Evolutionary conservation across 345 rosid species (phyloP).

Genomic region (Eucalyptus rudis): DNA sequence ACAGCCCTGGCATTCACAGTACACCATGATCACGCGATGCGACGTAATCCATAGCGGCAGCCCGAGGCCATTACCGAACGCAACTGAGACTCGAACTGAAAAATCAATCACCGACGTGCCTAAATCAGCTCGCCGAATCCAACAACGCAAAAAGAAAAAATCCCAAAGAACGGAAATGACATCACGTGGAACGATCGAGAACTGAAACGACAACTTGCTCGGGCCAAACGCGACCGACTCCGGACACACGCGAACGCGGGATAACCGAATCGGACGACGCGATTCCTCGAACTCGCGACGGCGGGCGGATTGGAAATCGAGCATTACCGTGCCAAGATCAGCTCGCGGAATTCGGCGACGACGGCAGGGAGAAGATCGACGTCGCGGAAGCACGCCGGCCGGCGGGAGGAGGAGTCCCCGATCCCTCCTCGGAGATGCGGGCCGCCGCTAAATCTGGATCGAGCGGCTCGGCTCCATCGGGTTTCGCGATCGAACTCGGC

Average conservation of each 20-base stretch:
- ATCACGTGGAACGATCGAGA: not conserved
- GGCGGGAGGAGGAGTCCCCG: not conserved
- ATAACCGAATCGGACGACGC: not conserved
- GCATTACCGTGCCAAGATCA: not conserved
- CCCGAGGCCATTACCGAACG: not conserved
- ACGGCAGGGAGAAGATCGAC: not conserved
- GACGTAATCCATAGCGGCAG: not conserved
- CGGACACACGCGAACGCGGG: not conserved
- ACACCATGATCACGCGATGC: not conserved
- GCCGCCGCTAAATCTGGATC: not conserved
- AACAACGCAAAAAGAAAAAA: not conserved
- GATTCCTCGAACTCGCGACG: not conserved
- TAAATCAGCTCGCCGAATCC: not conserved
- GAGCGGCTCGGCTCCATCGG: not conserved
- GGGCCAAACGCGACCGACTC: not conserved
- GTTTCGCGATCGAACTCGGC: not conserved
- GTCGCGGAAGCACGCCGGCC: not conserved
- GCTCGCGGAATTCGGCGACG: not conserved
- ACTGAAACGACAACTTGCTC: not conserved
- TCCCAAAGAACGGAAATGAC: not conserved
- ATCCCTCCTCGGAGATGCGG: not conserved
- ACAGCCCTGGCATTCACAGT: not conserved
- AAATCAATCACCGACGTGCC: not conserved
- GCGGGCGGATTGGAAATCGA: not conserved
- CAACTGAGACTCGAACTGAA: not conserved